Conservation (phyloP, 2,329 filamentous ascomycete species). For the Septoria petroselini region DNA sequence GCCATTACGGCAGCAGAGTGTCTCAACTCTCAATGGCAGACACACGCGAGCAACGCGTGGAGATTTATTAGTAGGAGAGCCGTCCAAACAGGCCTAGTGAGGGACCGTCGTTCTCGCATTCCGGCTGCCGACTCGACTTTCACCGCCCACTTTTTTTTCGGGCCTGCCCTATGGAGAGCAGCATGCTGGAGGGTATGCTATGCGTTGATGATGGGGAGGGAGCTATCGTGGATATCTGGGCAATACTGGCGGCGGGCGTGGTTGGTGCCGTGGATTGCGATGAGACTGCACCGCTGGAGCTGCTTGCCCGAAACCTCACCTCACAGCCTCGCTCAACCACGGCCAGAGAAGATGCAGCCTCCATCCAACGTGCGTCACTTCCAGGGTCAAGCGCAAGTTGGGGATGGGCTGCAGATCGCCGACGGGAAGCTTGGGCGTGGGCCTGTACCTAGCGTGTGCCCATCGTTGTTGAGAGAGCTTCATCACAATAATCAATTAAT, state of each 20-base stretch:
- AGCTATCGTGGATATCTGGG: slow-evolving; percentile 4
- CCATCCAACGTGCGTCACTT: slow-evolving; percentile 12
- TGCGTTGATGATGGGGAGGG: too few relatives aligned
- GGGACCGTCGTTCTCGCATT: slow-evolving; percentile 14
- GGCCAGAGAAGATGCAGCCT: not conserved
- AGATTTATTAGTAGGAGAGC: not conserved
- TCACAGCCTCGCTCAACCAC: slow-evolving; percentile 14
- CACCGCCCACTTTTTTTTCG: not conserved
- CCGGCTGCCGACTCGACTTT: not conserved
- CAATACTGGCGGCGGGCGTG: not conserved
- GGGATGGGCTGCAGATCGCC: slow-evolving; percentile 17
- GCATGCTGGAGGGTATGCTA: too few relatives aligned
- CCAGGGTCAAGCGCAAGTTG: slow-evolving; percentile 6
- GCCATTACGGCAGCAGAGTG: slow-evolving; percentile 1
- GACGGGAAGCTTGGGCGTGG: slow-evolving; percentile 19
- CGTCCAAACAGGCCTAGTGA: not conserved
- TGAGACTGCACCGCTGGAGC: not conserved
- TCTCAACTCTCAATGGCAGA: not conserved
- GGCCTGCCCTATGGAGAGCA: not conserved
- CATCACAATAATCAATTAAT: too few relatives aligned
- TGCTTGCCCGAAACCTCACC: too few relatives aligned
- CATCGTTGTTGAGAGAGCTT: slow-evolving; percentile 11
- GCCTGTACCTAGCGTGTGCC: slow-evolving; percentile 13
- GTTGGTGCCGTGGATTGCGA: not conserved
- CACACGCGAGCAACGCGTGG: not conserved